phyloP scores from a whole-genome alignment of 2,329 filamentous ascomycete species.

The Diaporthe eres region DNA sequence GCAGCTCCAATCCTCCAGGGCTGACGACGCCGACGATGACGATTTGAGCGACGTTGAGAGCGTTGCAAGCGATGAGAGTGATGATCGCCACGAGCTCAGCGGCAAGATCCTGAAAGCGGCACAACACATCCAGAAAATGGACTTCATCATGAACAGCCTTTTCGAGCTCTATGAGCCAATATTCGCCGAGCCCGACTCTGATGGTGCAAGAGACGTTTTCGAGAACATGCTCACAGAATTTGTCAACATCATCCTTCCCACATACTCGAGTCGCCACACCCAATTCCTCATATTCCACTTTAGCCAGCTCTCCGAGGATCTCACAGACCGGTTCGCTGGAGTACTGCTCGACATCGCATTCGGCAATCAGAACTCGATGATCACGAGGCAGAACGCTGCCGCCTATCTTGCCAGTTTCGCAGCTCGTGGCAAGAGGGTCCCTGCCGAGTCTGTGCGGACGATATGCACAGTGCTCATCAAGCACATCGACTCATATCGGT shows the following conservation, averaged over 20 bases:
- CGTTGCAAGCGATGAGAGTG: slow-evolving; percentile 77
- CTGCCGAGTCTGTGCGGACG: slow-evolving; percentile 80
- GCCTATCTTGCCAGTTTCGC: slow-evolving; percentile 97
- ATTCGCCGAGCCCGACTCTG: slow-evolving; percentile 77
- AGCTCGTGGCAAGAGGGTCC: slow-evolving; percentile 87
- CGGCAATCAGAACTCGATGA: slow-evolving; percentile 77
- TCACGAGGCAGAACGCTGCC: slow-evolving; percentile 86
- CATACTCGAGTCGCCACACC: slow-evolving; percentile 67
- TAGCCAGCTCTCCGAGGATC: slow-evolving; percentile 82
- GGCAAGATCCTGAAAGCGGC: slow-evolving; percentile 79
- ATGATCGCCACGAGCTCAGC: slow-evolving; percentile 71
- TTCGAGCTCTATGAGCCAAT: slow-evolving; percentile 85
- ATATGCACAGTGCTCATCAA: slow-evolving; percentile 85
- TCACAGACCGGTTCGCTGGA: slow-evolving; percentile 87
- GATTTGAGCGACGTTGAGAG: slow-evolving; percentile 79
- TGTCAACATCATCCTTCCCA: slow-evolving; percentile 87
- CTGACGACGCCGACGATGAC: slow-evolving; percentile 63
- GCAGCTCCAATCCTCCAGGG: slow-evolving; percentile 55
- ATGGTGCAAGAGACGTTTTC: slow-evolving; percentile 79
- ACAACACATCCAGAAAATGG: slow-evolving; percentile 90
- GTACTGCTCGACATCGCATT: slow-evolving; percentile 81
- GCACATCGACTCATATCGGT: slow-evolving; percentile 83
- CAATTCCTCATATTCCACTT: slow-evolving; percentile 94
- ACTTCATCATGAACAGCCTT: slow-evolving; percentile 88
- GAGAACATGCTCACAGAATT: slow-evolving; percentile 89